Conservation (phyloP, 139 green algal species). For the Nannochloris sp. region DNA sequence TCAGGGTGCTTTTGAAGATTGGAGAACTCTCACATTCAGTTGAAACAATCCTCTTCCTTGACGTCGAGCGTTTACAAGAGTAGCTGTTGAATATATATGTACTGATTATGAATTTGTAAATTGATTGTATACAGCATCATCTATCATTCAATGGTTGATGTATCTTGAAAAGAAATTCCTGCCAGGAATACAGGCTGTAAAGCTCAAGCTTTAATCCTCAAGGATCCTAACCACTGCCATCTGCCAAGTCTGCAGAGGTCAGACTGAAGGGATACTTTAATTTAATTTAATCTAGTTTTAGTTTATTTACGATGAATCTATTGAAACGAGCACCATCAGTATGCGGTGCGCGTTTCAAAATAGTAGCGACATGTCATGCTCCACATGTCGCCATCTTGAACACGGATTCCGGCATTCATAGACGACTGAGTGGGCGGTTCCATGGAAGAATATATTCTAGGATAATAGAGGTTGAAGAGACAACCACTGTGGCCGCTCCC, state of each 20-base stretch:
- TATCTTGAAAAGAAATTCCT: too few species aligned
- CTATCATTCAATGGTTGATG: too few species aligned
- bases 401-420: not conserved
- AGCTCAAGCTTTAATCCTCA: not conserved
- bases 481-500: too few species aligned
- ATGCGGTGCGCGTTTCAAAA: too few species aligned
- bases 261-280: not conserved
- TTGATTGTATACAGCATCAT: not conserved
- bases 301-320: not conserved
- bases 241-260: not conserved
- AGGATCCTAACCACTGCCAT: not conserved
- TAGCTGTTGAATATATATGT: too few species aligned
- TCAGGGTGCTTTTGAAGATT: constrained; percentile 34
- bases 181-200: not conserved
- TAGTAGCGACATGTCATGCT: too few species aligned
- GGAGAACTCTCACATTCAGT: constrained; percentile 11
- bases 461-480: too few species aligned
- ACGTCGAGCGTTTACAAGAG: not conserved
- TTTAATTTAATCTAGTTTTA: not conserved
- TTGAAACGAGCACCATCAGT: not conserved
- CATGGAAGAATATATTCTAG: constrained; percentile 10
- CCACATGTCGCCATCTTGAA: too few species aligned
- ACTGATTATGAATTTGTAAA: not conserved
- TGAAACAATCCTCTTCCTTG: constrained; percentile 57
- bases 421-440: constrained; percentile 6